Percentiles rank a stretch among this genome's conserved stretches.
phyloP scores from a whole-genome alignment of 345 rosid species.

The Anacardium occidentale region DNA sequence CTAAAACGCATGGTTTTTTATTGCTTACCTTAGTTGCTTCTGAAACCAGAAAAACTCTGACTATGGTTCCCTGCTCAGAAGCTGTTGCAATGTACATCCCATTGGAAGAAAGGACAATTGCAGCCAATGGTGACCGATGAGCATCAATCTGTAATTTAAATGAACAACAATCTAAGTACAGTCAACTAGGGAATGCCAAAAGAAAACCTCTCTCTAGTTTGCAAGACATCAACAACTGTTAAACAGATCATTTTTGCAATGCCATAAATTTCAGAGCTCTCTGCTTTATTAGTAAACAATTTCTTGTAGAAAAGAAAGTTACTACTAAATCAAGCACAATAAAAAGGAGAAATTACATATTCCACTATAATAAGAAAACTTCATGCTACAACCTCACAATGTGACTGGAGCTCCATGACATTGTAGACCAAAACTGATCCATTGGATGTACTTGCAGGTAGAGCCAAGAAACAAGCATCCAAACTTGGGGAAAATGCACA shows the following conservation, averaged over 20 bases:
- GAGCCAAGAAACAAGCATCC: conserved; percentile 89
- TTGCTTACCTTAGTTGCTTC: conserved; percentile 80
- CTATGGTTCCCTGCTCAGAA: conserved; percentile 89
- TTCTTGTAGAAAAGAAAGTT: neutral
- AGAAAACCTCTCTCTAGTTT: conserved; percentile 2
- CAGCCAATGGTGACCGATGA: conserved; percentile 81
- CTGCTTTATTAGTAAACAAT: neutral
- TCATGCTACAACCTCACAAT: conserved; percentile 66
- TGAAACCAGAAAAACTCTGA: conserved; percentile 78
- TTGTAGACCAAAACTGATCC: conserved; percentile 88
- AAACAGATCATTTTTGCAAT: neutral
- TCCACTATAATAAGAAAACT: conserved; percentile 17
- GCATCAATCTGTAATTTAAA: conserved; percentile 76
- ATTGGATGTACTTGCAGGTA: conserved; percentile 78
- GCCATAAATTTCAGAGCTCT: neutral
- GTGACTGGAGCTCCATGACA: conserved; percentile 71
- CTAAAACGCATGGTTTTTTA: conserved; percentile 1
- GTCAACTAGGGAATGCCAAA: neutral
- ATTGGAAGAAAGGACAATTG: conserved; percentile 67
- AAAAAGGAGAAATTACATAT: neutral
- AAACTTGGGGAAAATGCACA: conserved; percentile 79
- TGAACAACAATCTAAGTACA: conserved; percentile 14
- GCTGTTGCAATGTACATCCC: conserved; percentile 92
- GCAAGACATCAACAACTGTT: neutral
- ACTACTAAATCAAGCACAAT: neutral